Percentiles rank a stretch among this genome's conserved stretches.
These are phyloP conservation scores for Cercospora sojina DNA, from an alignment of 2,329 filamentous ascomycete species.

Conservation along the genomic window DNA sequence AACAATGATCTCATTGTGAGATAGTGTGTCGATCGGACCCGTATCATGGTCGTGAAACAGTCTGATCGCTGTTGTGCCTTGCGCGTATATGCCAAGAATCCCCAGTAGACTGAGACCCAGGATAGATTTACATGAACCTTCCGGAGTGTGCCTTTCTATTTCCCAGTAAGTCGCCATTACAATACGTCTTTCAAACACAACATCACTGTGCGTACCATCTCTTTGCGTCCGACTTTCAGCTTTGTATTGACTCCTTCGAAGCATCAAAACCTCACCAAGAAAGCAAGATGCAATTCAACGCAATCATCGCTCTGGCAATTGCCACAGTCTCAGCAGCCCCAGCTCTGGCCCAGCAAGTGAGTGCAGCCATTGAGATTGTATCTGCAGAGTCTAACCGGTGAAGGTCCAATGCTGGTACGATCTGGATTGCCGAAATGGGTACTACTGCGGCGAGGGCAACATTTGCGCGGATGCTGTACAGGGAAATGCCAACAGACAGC, in stretches of 20 bases:
- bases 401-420: background rate
- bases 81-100: background rate
- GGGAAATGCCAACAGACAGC: background rate
- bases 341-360: background rate
- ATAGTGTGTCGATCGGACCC: background rate
- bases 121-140: background rate
- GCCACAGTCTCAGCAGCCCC: background rate
- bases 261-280: background rate
- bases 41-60: background rate
- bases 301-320: background rate
- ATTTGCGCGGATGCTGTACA: background rate
- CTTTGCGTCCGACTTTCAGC: background rate
- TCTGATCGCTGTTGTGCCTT: background rate
- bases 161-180: background rate
- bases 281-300: background rate
- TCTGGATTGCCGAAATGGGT: background rate
- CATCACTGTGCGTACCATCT: background rate
- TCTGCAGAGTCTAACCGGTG: background rate
- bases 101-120: background rate
- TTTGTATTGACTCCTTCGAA: background rate
- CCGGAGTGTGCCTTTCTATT: background rate
- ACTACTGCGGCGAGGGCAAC: background rate
- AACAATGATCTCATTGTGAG: background rate
- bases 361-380: background rate
- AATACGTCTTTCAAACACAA: background rate